These are phyloP conservation scores for Amesomyces nigricolor DNA, from an alignment of 2,329 filamentous ascomycete species.

Conservation along the genomic window DNA sequence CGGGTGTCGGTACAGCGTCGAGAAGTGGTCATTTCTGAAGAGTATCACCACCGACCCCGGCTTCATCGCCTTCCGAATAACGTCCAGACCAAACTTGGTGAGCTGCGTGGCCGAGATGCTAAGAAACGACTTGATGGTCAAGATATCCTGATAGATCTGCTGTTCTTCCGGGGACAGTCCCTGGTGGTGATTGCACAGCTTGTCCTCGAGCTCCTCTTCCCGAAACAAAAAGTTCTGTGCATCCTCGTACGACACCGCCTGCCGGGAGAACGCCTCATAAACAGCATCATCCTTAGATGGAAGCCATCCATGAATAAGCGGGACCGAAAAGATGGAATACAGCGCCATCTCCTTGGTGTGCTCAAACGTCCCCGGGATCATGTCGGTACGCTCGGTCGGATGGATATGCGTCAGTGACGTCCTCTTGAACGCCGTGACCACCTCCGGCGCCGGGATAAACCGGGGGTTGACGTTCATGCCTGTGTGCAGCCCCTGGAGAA, in stretches of 20 bases:
- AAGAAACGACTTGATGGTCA: slow-evolving; percentile 80
- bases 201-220: slow-evolving; percentile 82
- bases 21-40: slow-evolving; percentile 97
- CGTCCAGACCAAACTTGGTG: slow-evolving; percentile 71
- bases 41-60: slow-evolving; percentile 83
- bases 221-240: slow-evolving; percentile 83
- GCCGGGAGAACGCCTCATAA: slow-evolving; percentile 64
- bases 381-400: slow-evolving; percentile 43
- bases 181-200: slow-evolving; percentile 50
- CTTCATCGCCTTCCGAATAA: slow-evolving; percentile 62
- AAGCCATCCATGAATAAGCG: slow-evolving; percentile 90
- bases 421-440: slow-evolving; percentile 43
- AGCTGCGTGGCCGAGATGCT: slow-evolving; percentile 76
- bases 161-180: slow-evolving; percentile 70
- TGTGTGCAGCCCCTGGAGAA: slow-evolving; percentile 82
- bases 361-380: slow-evolving; percentile 70
- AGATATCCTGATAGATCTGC: slow-evolving; percentile 73
- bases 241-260: slow-evolving; percentile 83
- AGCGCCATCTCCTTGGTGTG: slow-evolving; percentile 83
- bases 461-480: slow-evolving; percentile 98
- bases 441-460: slow-evolving; percentile 59
- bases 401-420: slow-evolving; percentile 50
- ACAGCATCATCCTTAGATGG: slow-evolving; percentile 61
- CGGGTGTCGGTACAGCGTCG: slow-evolving; percentile 86
- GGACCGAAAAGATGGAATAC: slow-evolving; percentile 83